Conservation (phyloP, 768 basidiomycete species). For the Mrakia hoshinonis region DNA sequence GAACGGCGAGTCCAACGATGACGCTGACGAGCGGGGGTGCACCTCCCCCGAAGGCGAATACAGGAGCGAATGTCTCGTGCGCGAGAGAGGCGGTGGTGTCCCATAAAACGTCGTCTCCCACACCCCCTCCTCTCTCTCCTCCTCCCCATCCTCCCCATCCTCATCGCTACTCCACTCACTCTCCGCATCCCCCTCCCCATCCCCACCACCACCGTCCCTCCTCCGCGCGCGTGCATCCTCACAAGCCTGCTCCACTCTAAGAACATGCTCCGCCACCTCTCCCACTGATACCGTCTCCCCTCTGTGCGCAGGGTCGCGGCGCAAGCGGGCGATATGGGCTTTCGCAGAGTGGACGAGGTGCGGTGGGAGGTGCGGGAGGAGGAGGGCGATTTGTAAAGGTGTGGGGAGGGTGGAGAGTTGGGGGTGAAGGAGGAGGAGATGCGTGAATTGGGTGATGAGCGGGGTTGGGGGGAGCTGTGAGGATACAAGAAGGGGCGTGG, state of each 20-base stretch:
- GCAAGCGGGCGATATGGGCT: neutral
- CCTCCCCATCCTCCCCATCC: neutral
- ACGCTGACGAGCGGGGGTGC: neutral
- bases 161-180: neutral
- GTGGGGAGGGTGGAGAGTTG: neutral
- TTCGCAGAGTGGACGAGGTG: neutral
- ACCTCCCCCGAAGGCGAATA: neutral
- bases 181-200: neutral
- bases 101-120: neutral
- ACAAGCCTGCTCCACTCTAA: neutral
- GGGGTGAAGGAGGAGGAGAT: neutral
- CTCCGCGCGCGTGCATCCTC: neutral
- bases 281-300: neutral
- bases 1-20: neutral
- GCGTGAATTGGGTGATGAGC: neutral
- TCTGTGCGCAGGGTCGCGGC: neutral
- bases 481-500: neutral
- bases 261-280: neutral
- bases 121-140: neutral
- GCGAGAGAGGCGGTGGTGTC: neutral
- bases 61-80: neutral
- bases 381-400: neutral
- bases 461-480: neutral
- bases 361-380: neutral
- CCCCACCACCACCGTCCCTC: neutral